Evolutionary conservation across 2,329 filamentous ascomycete species (phyloP).

Genomic region (Sarocladiaceae sp.): DNA sequence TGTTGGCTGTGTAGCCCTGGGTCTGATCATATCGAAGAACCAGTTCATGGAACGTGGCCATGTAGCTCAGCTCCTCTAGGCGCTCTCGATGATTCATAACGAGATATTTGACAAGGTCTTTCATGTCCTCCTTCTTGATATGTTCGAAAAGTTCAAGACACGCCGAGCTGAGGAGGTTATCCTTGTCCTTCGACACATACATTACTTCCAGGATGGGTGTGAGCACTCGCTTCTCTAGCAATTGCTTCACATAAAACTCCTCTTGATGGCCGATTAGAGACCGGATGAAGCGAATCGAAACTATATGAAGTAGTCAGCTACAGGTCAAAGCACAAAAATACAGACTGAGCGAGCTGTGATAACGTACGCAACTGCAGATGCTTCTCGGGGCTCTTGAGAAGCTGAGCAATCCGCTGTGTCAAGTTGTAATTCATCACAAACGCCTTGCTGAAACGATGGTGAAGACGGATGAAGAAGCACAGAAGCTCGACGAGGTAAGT

Average conservation of each 20-base stretch:
- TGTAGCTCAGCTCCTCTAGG: conserved; percentile 70
- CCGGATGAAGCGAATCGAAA: conserved; percentile 90
- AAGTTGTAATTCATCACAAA: conserved; percentile 81
- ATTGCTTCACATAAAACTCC: conserved; percentile 83
- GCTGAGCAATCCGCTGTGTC: conserved; percentile 72
- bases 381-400: conserved; percentile 81
- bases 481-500: conserved; percentile 89
- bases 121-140: conserved; percentile 77
- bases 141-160: conserved; percentile 92
- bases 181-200: conserved; percentile 78
- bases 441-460: conserved; percentile 79
- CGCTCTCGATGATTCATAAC: conserved; percentile 81
- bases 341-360: not conserved
- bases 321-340: not conserved
- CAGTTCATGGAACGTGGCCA: conserved; percentile 78
- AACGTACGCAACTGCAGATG: conserved; percentile 79
- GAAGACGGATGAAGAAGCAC: conserved; percentile 89
- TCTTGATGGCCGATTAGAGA: conserved; percentile 81
- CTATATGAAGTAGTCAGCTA: conserved; percentile 40
- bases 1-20: conserved; percentile 59
- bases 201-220: conserved; percentile 83
- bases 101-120: conserved; percentile 76
- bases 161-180: conserved; percentile 90
- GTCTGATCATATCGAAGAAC: conserved; percentile 76
- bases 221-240: conserved; percentile 76